Conservation (phyloP, 2,329 filamentous ascomycete genomes). For the Aspergillus nomiae region DNA sequence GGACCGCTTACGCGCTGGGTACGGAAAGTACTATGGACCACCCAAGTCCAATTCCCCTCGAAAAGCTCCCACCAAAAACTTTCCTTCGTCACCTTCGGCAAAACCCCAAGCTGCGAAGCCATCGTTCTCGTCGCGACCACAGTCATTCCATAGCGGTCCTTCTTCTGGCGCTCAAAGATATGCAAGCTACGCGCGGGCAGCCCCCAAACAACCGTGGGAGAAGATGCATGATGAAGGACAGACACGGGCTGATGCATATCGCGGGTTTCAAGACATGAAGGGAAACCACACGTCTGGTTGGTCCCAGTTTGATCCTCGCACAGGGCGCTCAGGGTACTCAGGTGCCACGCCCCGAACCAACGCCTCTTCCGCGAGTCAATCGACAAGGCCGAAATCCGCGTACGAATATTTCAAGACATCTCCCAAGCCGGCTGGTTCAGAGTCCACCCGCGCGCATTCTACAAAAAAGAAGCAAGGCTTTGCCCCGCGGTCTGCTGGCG, state of each 20-base stretch:
- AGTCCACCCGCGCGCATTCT: conserved; percentile 40
- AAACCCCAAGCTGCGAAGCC: conserved; percentile 28
- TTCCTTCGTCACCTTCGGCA: conserved; percentile 25
- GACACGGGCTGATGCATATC: conserved; percentile 47
- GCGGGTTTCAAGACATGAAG: conserved; percentile 50
- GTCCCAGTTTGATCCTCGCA: conserved; percentile 44
- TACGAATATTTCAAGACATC: conserved; percentile 41
- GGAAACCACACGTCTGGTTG: conserved; percentile 32
- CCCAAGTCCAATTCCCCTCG: conserved; percentile 31
- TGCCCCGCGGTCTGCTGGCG: conserved; percentile 59
- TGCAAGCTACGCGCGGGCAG: conserved; percentile 43
- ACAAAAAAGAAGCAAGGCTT: conserved; percentile 59
- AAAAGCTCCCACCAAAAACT: conserved; percentile 28
- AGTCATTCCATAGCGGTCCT: conserved; percentile 30
- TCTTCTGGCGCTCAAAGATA: conserved; percentile 44
- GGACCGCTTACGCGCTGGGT: conserved; percentile 57
- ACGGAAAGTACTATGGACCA: conserved; percentile 37
- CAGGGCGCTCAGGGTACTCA: conserved; percentile 29
- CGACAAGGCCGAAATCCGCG: conserved; percentile 39
- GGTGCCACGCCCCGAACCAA: conserved; percentile 26
- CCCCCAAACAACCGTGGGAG: conserved; percentile 40
- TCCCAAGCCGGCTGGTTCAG: conserved; percentile 35
- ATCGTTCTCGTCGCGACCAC: conserved; percentile 19
- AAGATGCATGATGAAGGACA: conserved; percentile 42
- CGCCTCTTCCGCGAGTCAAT: conserved; percentile 17